Evolutionary conservation across 2,329 filamentous ascomycete species (phyloP), one percentile per base, ranked within the genome.

Genomic region (Triangularia setosa): DNA sequence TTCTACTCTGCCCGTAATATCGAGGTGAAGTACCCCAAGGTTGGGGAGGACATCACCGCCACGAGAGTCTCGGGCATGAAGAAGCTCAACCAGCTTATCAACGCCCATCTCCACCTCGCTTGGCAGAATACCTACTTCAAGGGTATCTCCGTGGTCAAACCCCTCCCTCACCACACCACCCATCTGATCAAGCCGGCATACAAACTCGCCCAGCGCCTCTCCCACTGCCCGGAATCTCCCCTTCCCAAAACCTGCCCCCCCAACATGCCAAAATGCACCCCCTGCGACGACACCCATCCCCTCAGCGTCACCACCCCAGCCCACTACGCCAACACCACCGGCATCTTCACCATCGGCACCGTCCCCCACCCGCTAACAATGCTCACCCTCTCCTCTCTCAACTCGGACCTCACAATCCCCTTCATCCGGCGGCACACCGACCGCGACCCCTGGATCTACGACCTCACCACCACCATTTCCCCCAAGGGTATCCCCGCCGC

Each of bases 281-380:
- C 89, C 3, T 98, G 94, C 76, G 83, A 87, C 18, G 80, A 86
- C 24, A 83, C 84, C 8, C 83, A 84, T 30, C 83, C 85, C 0
- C 83, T 92, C 77, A 85, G 84, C 60, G 84, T 96, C 69, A 80
- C 82, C n/a, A 89, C 88, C 0, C 85, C 87, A 2, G 77, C 84
- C 2, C 79, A 83, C 18, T 95, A 92, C 76, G 84, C 84, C 62
- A 97, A 97, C 75, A 84, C 83, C 4, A 88, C 88, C 14, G 82
- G 81, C 1, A 74, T 90, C 16, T 98, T 93, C 79, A 92, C 90
- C 2, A 91, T 99, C 68, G 93, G 90, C 65, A 91, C 88, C 0
- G 89, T 98, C 12, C 94, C 94, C 0, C 95, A 99, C 74, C 95
- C 95, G 0, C 96, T 93, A 80, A 97, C 93, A 1, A 82, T 92